These are phyloP conservation scores for Cornus suecica DNA, from an alignment of 148 eudicot species.

Conservation along the genomic window DNA sequence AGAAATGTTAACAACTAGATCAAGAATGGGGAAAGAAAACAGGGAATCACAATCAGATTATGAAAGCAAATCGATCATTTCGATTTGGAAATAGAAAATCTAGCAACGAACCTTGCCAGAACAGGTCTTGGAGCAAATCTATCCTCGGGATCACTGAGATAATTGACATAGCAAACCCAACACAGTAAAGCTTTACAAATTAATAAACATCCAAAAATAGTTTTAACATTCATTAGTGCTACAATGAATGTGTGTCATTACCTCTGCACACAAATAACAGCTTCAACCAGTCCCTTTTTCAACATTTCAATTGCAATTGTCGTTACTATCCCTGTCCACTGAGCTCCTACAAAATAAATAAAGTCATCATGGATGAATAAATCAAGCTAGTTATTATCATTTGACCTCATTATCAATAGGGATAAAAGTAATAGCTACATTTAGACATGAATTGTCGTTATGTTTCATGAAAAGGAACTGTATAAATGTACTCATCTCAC, in stretches of 20 bases:
- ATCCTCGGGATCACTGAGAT: constrained; percentile 88
- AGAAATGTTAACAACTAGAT: constrained; percentile 9
- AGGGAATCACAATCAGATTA: background rate
- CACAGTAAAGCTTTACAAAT: constrained; percentile 9
- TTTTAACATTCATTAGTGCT: background rate
- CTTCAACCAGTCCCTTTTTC: constrained; percentile 85
- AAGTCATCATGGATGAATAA: constrained; percentile 4
- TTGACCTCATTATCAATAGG: background rate
- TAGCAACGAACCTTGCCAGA: constrained; percentile 69
- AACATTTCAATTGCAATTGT: constrained; percentile 98
- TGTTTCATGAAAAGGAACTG: too few species aligned
- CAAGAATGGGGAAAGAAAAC: background rate
- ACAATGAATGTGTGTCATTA: constrained; percentile 16
- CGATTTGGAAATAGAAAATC: background rate
- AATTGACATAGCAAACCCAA: constrained; percentile 5
- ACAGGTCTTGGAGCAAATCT: constrained; percentile 82
- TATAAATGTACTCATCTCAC: too few species aligned
- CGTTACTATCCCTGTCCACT: constrained; percentile 98
- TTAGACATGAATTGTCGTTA: too few species aligned
- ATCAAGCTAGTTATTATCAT: background rate
- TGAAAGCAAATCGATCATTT: background rate
- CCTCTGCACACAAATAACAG: constrained; percentile 99
- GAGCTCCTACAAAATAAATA: constrained; percentile 59
- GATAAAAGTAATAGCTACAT: background rate
- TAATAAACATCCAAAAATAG: background rate